Evolutionary conservation across 768 basidiomycete species (phyloP), one percentile per base, ranked within the genome.

Genomic region (Leccinum sublutescens): DNA sequence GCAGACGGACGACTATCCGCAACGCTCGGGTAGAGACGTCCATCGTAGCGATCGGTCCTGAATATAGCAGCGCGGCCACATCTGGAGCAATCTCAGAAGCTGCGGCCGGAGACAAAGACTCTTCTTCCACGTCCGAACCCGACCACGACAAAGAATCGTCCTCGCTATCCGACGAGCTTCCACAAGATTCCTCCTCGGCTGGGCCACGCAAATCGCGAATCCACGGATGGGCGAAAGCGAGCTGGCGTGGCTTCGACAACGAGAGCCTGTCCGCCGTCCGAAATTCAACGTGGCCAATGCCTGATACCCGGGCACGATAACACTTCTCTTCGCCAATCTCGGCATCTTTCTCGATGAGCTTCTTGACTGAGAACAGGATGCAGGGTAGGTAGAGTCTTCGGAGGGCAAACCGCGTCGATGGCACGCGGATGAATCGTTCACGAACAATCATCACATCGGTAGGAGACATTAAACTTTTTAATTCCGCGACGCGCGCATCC

Each of bases 211-310:
- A 29, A 31, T 56, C 50, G 14, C 64, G 55, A 34, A 65, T 34
- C 64, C 64, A 65, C 1, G 63, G 64, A 49, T 58, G 50, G 14
- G 56, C 54, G n/a, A 65, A 23, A 47, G 50, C 19, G 10, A 63
- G 23, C 21, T 47, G 52, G 15, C 40, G 52, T 3, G 54, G 43
- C 11, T 60, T 52, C 9, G 1, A 40, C n/a, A 43, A 9, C 31
- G 61, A 49, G 27, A 60, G 29, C 17, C 2, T 25, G 10, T 56
- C 52, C 1, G 36, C 27, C 2, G 62, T 56, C 40, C 29, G 1
- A 52, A 64, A 64, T 5, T 64, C 36, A 0, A 57, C 40, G 9
- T 54, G 2, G 1, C 62, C 58, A 11, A 64, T 52, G 1, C 33
- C 55, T 7, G 55, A 36, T 27, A 40, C 58, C 5, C 25, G 48